phyloP scores from a whole-genome alignment of 192 early-diverging fungal species.

The Funneliformis geosporum region DNA sequence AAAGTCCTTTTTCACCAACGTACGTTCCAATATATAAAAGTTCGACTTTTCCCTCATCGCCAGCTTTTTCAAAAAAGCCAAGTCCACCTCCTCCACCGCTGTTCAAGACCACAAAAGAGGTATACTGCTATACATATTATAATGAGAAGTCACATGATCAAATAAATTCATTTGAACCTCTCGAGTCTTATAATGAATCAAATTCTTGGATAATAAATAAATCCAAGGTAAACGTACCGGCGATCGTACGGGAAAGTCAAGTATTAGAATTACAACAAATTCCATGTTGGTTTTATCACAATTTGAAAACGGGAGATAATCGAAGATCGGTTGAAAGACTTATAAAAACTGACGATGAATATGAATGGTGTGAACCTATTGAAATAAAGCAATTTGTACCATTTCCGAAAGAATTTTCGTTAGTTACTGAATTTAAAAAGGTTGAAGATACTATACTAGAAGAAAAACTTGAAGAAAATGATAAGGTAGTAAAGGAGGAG shows the following conservation, averaged over 20 bases:
- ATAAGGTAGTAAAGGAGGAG: neutral
- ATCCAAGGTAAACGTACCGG: neutral
- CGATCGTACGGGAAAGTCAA: neutral
- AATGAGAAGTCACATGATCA: neutral
- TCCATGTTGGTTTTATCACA: neutral
- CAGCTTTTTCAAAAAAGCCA: neutral
- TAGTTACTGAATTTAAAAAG: neutral
- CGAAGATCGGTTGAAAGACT: neutral
- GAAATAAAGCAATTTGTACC: neutral
- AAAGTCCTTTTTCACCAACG: neutral
- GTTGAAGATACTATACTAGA: neutral
- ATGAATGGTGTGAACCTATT: neutral
- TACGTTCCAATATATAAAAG: neutral
- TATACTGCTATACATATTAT: neutral
- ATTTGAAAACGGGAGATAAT: neutral
- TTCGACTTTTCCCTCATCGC: neutral
- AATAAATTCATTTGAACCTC: neutral
- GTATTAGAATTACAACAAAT: neutral
- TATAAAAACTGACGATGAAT: neutral
- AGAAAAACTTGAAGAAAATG: neutral
- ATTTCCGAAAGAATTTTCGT: neutral
- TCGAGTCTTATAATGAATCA: neutral
- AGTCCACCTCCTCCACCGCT: neutral
- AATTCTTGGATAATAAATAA: neutral
- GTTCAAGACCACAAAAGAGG: neutral